phyloP scores from a whole-genome alignment of 495 filamentous ascomycete genomes.

The Xylaria venustula region DNA sequence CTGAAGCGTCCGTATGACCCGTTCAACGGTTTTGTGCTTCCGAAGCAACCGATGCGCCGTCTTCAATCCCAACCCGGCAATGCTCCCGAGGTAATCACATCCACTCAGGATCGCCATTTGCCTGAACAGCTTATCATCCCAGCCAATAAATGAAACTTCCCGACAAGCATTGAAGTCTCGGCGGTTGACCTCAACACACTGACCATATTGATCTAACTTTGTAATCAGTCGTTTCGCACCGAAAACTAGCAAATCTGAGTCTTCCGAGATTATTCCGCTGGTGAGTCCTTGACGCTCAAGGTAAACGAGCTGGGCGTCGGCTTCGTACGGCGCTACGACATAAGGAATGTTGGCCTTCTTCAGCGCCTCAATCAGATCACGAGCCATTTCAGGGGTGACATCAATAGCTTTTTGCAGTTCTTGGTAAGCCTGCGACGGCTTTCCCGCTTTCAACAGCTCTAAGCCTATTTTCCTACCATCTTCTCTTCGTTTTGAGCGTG shows the following conservation, averaged over 20 bases:
- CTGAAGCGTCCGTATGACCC: conserved; percentile 73
- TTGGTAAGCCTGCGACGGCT: conserved; percentile 72
- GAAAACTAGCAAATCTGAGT: conserved; percentile 95
- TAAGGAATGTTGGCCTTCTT: conserved; percentile 78
- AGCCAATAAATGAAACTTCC: conserved; percentile 85
- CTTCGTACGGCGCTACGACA: conserved; percentile 95
- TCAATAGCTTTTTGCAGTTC: conserved; percentile 96
- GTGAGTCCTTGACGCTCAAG: conserved; percentile 82
- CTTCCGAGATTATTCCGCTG: conserved; percentile 87
- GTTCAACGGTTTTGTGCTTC: conserved; percentile 84
- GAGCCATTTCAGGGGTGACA: conserved; percentile 93
- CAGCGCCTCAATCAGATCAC: conserved; percentile 85
- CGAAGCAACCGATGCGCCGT: conserved; percentile 88
- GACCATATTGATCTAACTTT: conserved; percentile 90
- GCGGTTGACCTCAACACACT: conserved; percentile 87
- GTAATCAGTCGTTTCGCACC: conserved; percentile 87
- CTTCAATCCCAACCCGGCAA: conserved; percentile 84
- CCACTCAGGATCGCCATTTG: conserved; percentile 96
- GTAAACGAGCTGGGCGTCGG: conserved; percentile 93
- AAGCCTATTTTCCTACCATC: conserved; percentile 71
- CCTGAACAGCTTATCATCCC: conserved; percentile 88
- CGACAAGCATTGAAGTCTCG: conserved; percentile 82
- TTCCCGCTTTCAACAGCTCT: conserved; percentile 76
- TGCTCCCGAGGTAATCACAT: conserved; percentile 90
- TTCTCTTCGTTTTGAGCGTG: conserved; percentile 66